Percentiles rank a stretch among this genome's conserved stretches.
Conservation (phyloP, 805 yeast species). For the Huiozyma sinensis region DNA sequence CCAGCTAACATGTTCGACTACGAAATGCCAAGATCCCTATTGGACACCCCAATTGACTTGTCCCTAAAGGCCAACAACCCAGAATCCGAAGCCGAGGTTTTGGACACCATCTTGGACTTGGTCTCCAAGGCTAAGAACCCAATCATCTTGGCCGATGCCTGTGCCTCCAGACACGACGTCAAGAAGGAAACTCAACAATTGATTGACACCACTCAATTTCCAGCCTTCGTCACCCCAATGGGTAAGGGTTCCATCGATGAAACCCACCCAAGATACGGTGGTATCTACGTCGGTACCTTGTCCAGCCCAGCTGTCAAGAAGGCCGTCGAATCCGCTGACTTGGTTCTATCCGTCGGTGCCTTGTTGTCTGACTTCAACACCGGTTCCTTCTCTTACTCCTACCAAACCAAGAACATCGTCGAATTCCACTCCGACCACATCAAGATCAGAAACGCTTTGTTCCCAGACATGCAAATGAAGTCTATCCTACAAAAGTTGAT, state of each 20-base stretch:
- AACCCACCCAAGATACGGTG: conserved; percentile 4
- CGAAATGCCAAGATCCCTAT: neutral
- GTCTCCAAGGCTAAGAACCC: conserved; percentile 2
- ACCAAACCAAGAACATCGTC: conserved; percentile 1
- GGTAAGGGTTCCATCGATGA: conserved; percentile 5
- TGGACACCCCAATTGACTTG: conserved; percentile 2
- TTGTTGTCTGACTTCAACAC: conserved; percentile 4
- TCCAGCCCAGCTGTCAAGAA: conserved; percentile 3
- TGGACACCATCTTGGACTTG: neutral
- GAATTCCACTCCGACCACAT: conserved; percentile 4
- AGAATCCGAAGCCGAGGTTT: conserved; percentile 1
- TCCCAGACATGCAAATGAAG: conserved; percentile 4
- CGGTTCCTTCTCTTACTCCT: conserved; percentile 4
- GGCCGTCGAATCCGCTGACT: conserved; percentile 3
- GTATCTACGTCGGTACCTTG: conserved; percentile 5
- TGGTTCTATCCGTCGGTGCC: conserved; percentile 4
- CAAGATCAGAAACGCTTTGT: conserved; percentile 1
- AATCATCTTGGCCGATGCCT: conserved; percentile 3
- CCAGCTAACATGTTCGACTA: conserved; percentile 3
- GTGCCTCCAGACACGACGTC: conserved; percentile 4
- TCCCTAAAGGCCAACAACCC: conserved; percentile 2
- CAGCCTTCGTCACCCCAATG: conserved; percentile 4
- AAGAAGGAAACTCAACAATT: conserved; percentile 2
- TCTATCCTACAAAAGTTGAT: conserved; percentile 1
- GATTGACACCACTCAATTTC: conserved; percentile 4